Base-by-base conservation (phyloP, 768 basidiomycete species). In the Lentinula edodes region DNA sequence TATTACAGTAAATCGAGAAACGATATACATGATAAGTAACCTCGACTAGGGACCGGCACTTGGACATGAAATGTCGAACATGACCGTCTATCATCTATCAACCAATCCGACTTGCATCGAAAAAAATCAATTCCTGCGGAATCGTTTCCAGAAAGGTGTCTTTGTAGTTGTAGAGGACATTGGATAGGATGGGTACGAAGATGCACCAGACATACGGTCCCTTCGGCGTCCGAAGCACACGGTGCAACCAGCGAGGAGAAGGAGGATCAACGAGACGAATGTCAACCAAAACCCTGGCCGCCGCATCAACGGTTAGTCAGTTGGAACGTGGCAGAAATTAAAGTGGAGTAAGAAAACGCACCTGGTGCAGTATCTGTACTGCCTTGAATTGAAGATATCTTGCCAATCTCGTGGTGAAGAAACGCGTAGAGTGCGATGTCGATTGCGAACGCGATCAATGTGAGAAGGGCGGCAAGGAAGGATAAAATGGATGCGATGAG, bases 381-480 rank as follows among this genome's bases (percentile, higher is more conserved):
- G 3, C 74, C 73, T n/a, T 66, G 64, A 23, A 80, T 70, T 58
- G 76, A 72, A 46, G 72, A 66, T 10, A 91, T 76, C 60, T 83
- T 77, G 48, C 73, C 72, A 66, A 89, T 77, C 64, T 86, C 76
- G 56, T 86, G 77, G 68, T 82, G 84, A 56, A 87, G 79, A 61
- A 79, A 84, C 3, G 77, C 85, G 67, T 76, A 88, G 35, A 93
- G 81, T 13, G 89, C 87, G 62, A 92, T 87, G 70, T 93, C 90
- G 70, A 89, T 83, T 45, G 83, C 82, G 68, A 93, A 90, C 1
- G 89, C 85, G 63, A 91, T 83, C 60, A 91, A 74, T 2, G 89
- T 83, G 48, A 93, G 69, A 20, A 80, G 63, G 0, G 88, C 86
- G 7, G 88, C 89, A 58, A 91, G 76, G 80, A 90, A 89, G 12